A percentile compares a stretch with the other conserved stretches of the same genome.
These are phyloP conservation scores for Solanum dulcamara DNA, from an alignment of 257 asterid genomes.

Conservation along the genomic window DNA sequence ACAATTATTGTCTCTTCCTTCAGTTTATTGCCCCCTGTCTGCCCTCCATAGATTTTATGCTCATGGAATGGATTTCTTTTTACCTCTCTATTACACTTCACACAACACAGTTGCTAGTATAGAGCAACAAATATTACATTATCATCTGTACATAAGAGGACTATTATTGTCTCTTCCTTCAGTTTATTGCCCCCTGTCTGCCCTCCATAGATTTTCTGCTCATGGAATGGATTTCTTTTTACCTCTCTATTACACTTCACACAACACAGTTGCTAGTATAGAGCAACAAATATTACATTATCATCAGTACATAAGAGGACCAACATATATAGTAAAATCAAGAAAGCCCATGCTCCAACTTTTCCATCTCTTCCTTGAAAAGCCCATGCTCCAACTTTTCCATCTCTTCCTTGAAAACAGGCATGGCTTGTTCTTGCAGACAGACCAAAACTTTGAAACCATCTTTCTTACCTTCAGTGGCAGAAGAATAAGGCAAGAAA, in stretches of 20 bases:
- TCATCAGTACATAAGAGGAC: not conserved
- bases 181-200: no score
- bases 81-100: no score
- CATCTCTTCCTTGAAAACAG: constrained; percentile 41
- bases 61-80: no score
- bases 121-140: no score
- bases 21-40: not conserved
- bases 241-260: not conserved
- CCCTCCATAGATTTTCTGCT: no score
- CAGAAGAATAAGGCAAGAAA: constrained; percentile 45
- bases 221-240: no score
- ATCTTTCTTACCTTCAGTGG: constrained; percentile 25
- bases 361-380: constrained; percentile 44
- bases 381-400: no score
- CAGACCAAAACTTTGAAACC: constrained; percentile 56
- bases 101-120: no score
- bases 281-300: not conserved
- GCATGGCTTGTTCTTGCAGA: constrained; percentile 43
- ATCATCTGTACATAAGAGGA: no score
- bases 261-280: not conserved
- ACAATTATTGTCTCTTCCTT: not conserved
- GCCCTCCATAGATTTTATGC: not conserved
- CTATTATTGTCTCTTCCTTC: no score
- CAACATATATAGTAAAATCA: not conserved
- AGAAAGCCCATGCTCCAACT: constrained; percentile 7